Percentiles rank a stretch among this genome's conserved stretches.
phyloP scores from a whole-genome alignment of 1,284 basidiomycete species.

The Cystobasidium slooffiae region DNA sequence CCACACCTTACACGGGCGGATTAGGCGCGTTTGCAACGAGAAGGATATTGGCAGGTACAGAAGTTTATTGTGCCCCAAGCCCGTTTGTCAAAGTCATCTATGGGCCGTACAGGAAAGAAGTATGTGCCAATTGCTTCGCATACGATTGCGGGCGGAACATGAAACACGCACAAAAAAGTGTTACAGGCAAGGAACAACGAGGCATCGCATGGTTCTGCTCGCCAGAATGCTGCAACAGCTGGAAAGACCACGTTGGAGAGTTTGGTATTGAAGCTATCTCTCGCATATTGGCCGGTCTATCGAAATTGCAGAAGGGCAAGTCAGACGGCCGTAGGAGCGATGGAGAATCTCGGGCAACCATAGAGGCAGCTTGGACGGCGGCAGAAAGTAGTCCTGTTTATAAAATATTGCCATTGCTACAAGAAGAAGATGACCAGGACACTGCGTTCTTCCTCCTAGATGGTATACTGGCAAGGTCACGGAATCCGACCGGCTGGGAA shows the following conservation, averaged over 20 bases:
- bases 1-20: slow-evolving; percentile 23
- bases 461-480: slow-evolving; percentile 37
- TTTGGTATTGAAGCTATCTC: slow-evolving; percentile 24
- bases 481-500: slow-evolving; percentile 31
- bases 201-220: slow-evolving; percentile 36
- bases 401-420: slow-evolving; percentile 19
- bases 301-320: slow-evolving; percentile 20
- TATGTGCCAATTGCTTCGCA: slow-evolving; percentile 50
- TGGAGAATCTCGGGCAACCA: neutral
- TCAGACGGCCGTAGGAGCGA: neutral
- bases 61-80: slow-evolving; percentile 51
- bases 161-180: slow-evolving; percentile 36
- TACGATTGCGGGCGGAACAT: slow-evolving; percentile 50
- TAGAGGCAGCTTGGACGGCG: slow-evolving; percentile 15
- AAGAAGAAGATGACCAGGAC: slow-evolving; percentile 30
- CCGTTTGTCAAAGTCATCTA: slow-evolving; percentile 54
- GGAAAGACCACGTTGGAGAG: slow-evolving; percentile 13
- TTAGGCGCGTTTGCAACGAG: slow-evolving; percentile 23
- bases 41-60: slow-evolving; percentile 4
- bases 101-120: slow-evolving; percentile 48
- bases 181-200: slow-evolving; percentile 17
- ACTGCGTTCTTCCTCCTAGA: slow-evolving; percentile 41
- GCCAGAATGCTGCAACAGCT: slow-evolving; percentile 1
- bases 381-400: slow-evolving; percentile 7
- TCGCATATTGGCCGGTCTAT: neutral